phyloP scores from a whole-genome alignment of 495 filamentous ascomycete genomes.

The Talaromyces ruber region DNA sequence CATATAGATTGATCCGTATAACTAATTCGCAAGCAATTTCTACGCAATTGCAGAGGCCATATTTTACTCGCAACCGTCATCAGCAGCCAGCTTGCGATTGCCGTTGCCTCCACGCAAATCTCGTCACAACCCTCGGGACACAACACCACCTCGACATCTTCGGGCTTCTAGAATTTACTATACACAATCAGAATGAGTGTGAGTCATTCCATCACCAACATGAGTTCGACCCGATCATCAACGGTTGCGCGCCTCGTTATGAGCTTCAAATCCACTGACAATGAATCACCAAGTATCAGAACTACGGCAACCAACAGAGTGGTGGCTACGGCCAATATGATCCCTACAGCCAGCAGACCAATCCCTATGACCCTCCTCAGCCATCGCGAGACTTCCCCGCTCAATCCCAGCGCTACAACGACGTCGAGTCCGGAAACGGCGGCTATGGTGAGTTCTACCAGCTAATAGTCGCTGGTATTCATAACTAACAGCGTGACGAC shows the following conservation, averaged over 20 bases:
- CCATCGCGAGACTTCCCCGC: constrained; percentile 16
- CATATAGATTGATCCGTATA: neutral
- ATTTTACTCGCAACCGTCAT: neutral
- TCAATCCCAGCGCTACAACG: constrained; percentile 32
- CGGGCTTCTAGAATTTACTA: neutral
- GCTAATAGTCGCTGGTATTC: neutral
- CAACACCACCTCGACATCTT: neutral
- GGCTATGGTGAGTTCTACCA: constrained; percentile 28
- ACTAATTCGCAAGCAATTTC: neutral
- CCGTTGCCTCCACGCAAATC: neutral
- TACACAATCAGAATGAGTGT: neutral
- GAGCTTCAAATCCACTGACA: neutral
- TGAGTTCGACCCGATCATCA: neutral
- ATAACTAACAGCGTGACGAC: constrained; percentile 22
- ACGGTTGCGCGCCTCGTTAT: neutral
- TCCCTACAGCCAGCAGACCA: constrained; percentile 47
- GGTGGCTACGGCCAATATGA: constrained; percentile 55
- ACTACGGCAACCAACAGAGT: constrained; percentile 20
- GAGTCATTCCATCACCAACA: neutral
- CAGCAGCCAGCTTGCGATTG: neutral
- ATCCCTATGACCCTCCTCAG: constrained; percentile 29
- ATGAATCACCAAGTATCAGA: constrained; percentile 17
- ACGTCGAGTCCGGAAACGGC: constrained; percentile 28
- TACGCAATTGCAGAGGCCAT: neutral
- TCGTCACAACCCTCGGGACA: neutral